Conservation (phyloP, 1,284 basidiomycete species). For the Athelia psychrophila region DNA sequence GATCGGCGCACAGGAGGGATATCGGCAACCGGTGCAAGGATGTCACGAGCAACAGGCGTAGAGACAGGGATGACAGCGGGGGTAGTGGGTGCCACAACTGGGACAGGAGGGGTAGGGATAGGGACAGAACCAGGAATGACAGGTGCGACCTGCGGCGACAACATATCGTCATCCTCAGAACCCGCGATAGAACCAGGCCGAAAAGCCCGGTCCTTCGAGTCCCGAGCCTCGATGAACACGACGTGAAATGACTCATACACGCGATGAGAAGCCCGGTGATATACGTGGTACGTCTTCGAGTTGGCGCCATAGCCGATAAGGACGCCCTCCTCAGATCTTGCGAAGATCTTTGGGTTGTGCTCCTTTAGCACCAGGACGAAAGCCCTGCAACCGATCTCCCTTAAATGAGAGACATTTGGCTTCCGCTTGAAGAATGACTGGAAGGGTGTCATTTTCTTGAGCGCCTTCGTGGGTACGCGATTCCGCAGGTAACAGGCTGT, state of each 20-base stretch:
- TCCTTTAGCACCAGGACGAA: slow-evolving; percentile 17
- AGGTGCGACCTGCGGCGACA: too few relatives aligned
- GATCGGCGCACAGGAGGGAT: too few relatives aligned
- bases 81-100: too few relatives aligned
- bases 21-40: too few relatives aligned
- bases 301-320: slow-evolving; percentile 21
- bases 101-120: too few relatives aligned
- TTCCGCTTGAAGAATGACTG: slow-evolving; percentile 16
- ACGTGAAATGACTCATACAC: slow-evolving; percentile 22
- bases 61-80: too few relatives aligned
- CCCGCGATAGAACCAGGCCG: not conserved
- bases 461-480: slow-evolving; percentile 8
- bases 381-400: slow-evolving; percentile 19
- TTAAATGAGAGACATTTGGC: slow-evolving; percentile 19
- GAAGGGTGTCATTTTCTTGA: slow-evolving; percentile 14
- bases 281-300: slow-evolving; percentile 18
- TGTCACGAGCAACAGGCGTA: too few relatives aligned
- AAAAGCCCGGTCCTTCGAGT: not conserved
- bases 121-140: too few relatives aligned
- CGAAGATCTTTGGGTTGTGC: slow-evolving; percentile 13
- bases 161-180: not conserved
- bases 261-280: slow-evolving; percentile 11
- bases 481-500: not conserved
- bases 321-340: slow-evolving; percentile 17
- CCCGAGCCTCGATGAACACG: slow-evolving; percentile 21